Evolutionary conservation across 441 rosid species (phyloP).

Genomic region (Corymbia citriodora): DNA sequence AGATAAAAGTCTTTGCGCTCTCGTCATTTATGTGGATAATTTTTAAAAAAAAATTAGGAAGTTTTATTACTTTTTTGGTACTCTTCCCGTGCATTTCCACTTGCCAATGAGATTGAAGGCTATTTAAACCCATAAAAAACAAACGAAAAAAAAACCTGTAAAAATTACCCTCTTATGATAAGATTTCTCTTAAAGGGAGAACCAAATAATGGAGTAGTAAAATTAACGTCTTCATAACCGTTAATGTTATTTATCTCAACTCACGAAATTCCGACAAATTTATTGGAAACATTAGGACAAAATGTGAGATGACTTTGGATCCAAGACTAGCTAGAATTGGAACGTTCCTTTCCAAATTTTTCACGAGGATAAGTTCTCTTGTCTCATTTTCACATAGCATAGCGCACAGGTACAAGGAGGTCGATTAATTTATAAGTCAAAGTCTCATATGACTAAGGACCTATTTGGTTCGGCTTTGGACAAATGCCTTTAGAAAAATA

Average conservation of each 20-base stretch:
- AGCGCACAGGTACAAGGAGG: neutral
- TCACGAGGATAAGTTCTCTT: neutral
- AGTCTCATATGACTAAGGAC: no score
- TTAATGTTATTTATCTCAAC: neutral
- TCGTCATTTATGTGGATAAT: no score
- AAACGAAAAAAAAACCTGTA: neutral
- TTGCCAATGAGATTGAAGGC: neutral
- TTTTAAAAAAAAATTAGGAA: no score
- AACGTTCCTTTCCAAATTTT: neutral
- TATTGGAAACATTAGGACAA: neutral
- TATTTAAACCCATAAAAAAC: neutral
- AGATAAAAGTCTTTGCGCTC: fast-evolving
- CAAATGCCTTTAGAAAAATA: no score
- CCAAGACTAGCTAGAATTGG: neutral
- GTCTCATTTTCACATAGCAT: neutral
- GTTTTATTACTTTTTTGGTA: neutral
- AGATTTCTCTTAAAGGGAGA: neutral
- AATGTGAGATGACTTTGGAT: neutral
- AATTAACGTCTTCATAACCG: neutral
- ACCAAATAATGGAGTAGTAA: neutral
- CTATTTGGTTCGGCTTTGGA: no score
- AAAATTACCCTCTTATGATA: neutral
- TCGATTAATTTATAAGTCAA: no score
- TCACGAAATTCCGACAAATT: neutral
- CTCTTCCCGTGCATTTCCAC: neutral